Percentiles rank a stretch among this genome's conserved stretches.
Conservation (phyloP, 768 basidiomycete genomes). For the Boletus reticulatus region DNA sequence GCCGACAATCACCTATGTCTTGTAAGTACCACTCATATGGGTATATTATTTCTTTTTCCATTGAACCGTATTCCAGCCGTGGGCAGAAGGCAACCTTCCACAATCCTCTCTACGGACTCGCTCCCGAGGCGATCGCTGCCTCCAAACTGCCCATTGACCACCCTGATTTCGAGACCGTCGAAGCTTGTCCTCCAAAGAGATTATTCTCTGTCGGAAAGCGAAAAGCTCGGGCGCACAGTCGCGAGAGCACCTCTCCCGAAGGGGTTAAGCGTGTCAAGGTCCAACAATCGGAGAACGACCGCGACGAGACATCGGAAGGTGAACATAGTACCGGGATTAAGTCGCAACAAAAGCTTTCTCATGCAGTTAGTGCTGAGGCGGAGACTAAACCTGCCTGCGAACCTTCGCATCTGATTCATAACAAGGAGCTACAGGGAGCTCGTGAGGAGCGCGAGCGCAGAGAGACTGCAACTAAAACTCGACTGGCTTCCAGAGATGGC, state of each 20-base stretch:
- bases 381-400: slow-evolving; percentile 1
- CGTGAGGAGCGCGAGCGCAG: slow-evolving; percentile 28
- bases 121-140: slow-evolving; percentile 38
- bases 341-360: not conserved
- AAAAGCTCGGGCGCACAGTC: slow-evolving; percentile 26
- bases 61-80: slow-evolving; percentile 46
- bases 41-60: not conserved
- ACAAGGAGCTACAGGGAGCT: slow-evolving; percentile 6
- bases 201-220: slow-evolving; percentile 44
- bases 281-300: slow-evolving; percentile 2
- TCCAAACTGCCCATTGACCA: slow-evolving; percentile 59
- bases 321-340: slow-evolving; percentile 9
- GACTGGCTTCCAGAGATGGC: slow-evolving; percentile 25
- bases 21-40: slow-evolving; percentile 45
- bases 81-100: slow-evolving; percentile 60
- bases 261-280: slow-evolving; percentile 17
- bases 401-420: not conserved
- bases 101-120: slow-evolving; percentile 60
- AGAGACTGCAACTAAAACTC: slow-evolving; percentile 21
- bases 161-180: slow-evolving; percentile 61
- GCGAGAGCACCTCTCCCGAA: slow-evolving; percentile 8
- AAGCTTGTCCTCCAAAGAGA: slow-evolving; percentile 52
- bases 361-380: slow-evolving; percentile 1
- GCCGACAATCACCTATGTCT: slow-evolving; percentile 68
- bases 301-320: slow-evolving; percentile 10